These are phyloP conservation scores for Tetracladium setigerum DNA, from an alignment of 495 filamentous ascomycete genomes.

Conservation along the genomic window DNA sequence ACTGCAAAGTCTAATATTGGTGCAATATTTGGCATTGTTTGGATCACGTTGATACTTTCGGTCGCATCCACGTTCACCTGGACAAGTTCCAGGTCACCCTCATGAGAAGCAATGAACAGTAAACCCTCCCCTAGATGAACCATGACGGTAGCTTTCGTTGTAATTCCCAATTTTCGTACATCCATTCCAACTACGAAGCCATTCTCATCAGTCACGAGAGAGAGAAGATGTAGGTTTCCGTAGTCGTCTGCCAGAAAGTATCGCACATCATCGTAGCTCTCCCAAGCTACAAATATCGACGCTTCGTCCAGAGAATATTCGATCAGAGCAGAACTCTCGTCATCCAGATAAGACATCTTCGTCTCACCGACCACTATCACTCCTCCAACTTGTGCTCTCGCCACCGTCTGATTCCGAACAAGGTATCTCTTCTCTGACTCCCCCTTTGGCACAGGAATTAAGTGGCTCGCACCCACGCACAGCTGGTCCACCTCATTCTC, in stretches of 20 bases:
- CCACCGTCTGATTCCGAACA: constrained; percentile 36
- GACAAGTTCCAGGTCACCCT: constrained; percentile 84
- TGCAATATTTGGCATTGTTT: constrained; percentile 77
- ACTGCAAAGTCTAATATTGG: constrained; percentile 89
- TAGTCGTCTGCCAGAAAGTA: constrained; percentile 90
- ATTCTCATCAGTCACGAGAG: constrained; percentile 53
- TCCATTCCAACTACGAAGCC: constrained; percentile 59
- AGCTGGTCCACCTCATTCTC: constrained; percentile 49
- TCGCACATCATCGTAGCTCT: constrained; percentile 65
- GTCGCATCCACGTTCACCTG: constrained; percentile 26
- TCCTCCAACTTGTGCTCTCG: constrained; percentile 50
- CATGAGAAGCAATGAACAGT: constrained; percentile 85
- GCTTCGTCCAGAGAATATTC: constrained; percentile 58
- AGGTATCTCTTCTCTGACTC: constrained; percentile 44
- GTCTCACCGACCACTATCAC: constrained; percentile 82
- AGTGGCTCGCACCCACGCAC: constrained; percentile 65
- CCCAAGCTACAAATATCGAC: constrained; percentile 84
- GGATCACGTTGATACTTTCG: constrained; percentile 54
- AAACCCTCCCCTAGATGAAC: constrained; percentile 70
- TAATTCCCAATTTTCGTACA: constrained; percentile 58
- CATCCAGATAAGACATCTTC: constrained; percentile 72
- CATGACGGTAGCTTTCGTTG: constrained; percentile 64
- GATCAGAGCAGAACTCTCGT: constrained; percentile 53
- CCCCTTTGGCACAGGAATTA: constrained; percentile 71
- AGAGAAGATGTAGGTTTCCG: constrained; percentile 71